These are phyloP conservation scores for Petrea volubilis DNA, from an alignment of 257 asterid genomes.

Conservation along the genomic window DNA sequence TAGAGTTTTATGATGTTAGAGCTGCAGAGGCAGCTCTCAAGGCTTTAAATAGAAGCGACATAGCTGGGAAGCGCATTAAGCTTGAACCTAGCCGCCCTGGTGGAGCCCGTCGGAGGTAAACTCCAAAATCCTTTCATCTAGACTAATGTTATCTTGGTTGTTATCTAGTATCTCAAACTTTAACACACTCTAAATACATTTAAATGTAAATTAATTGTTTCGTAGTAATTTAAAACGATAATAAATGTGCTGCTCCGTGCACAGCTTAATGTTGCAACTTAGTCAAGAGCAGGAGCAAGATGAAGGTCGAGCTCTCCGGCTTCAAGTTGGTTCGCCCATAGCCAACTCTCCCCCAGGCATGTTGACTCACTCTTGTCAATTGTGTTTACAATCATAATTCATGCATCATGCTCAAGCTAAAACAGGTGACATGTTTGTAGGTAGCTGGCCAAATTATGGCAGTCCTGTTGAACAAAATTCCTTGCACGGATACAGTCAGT, in stretches of 20 bases:
- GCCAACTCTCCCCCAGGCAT: slow-evolving; percentile 92
- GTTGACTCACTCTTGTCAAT: background rate
- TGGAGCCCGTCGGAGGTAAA: slow-evolving; percentile 91
- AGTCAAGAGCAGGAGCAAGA: slow-evolving; percentile 87
- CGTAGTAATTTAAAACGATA: background rate
- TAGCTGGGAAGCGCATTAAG: slow-evolving; percentile 91
- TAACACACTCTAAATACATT: background rate
- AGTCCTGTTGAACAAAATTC: slow-evolving; percentile 78
- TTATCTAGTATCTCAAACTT: background rate
- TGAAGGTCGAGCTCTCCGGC: slow-evolving; percentile 59
- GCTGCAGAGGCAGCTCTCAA: slow-evolving; percentile 96
- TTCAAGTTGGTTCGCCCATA: slow-evolving; percentile 81
- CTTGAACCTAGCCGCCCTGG: slow-evolving; percentile 99
- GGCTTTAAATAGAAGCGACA: slow-evolving; percentile 87
- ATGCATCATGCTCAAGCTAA: background rate
- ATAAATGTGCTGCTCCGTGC: slow-evolving; percentile 15
- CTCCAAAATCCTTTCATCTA: background rate
- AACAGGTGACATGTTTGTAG: slow-evolving; percentile 34
- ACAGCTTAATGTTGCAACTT: slow-evolving; percentile 86
- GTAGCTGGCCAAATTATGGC: slow-evolving; percentile 80
- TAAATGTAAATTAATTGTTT: background rate
- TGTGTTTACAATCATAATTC: background rate
- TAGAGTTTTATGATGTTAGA: slow-evolving; percentile 91
- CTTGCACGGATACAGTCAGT: slow-evolving; percentile 51
- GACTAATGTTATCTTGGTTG: background rate